Conservation (phyloP, 768 basidiomycete species). For the Leccinum imitatum region DNA sequence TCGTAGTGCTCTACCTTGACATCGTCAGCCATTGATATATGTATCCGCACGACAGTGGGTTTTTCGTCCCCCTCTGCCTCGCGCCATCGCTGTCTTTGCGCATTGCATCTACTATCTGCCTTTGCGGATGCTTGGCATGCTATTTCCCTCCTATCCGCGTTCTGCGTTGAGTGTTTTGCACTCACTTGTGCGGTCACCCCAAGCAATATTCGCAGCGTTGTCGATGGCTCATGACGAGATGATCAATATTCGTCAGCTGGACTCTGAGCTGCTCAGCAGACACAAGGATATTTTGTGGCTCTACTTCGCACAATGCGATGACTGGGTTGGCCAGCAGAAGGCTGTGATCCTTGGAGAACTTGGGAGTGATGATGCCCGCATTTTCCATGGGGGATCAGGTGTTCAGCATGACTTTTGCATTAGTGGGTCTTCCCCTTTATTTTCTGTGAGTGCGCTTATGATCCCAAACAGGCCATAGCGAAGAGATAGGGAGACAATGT, state of each 20-base stretch:
- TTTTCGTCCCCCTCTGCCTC: conserved; percentile 47
- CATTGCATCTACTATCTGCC: conserved; percentile 38
- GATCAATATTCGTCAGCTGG: conserved; percentile 53
- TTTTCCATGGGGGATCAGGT: conserved; percentile 45
- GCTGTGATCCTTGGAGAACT: conserved; percentile 43
- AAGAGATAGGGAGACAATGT: conserved; percentile 50
- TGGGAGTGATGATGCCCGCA: conserved; percentile 34
- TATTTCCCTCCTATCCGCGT: conserved; percentile 54
- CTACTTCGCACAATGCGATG: conserved; percentile 62
- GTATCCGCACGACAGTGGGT: conserved; percentile 37
- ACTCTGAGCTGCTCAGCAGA: conserved; percentile 42
- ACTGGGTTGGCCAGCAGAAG: conserved; percentile 67
- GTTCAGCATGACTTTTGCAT: conserved; percentile 77
- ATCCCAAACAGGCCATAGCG: conserved; percentile 46
- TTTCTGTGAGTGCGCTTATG: conserved; percentile 1
- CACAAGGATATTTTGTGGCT: conserved; percentile 44
- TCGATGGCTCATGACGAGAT: conserved; percentile 72
- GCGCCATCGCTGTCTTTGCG: conserved; percentile 46
- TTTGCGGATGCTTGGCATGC: conserved; percentile 41
- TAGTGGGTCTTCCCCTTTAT: conserved; percentile 41
- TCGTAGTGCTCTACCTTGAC: conserved; percentile 24
- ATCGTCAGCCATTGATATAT: background rate
- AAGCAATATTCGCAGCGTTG: conserved; percentile 51
- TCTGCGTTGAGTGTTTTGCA: conserved; percentile 46
- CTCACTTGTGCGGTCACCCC: conserved; percentile 50